These are phyloP conservation scores for Litchi chinensis DNA, from an alignment of 345 rosid genomes.

Conservation along the genomic window DNA sequence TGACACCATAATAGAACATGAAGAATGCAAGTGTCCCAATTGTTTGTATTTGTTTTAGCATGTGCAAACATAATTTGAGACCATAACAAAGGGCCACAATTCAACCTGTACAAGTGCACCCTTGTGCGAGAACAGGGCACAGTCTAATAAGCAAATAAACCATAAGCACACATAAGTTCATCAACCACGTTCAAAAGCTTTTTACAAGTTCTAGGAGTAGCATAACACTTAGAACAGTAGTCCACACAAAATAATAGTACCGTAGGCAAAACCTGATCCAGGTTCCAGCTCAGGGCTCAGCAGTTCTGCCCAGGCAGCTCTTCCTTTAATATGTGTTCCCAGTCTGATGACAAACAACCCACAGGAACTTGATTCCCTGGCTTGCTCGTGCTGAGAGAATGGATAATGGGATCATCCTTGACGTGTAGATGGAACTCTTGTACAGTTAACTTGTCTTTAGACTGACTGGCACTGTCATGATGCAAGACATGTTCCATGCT, in stretches of 20 bases:
- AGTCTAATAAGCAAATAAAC: background rate
- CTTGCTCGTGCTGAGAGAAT: slow-evolving; percentile 4
- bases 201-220: background rate
- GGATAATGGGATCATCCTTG: slow-evolving; percentile 23
- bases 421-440: slow-evolving; percentile 26
- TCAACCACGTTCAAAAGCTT: background rate
- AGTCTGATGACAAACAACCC: slow-evolving; percentile 52
- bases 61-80: background rate
- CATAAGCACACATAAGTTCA: slow-evolving; percentile 4
- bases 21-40: background rate
- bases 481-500: slow-evolving; percentile 11
- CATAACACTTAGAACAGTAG: background rate
- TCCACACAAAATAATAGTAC: background rate
- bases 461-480: background rate
- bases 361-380: slow-evolving; percentile 30
- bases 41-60: background rate
- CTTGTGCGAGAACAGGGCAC: background rate
- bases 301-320: slow-evolving; percentile 38
- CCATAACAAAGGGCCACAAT: background rate
- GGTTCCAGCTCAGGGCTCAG: slow-evolving; percentile 17
- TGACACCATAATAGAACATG: background rate
- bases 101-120: background rate
- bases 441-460: slow-evolving; percentile 17
- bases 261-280: background rate
- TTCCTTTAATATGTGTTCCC: slow-evolving; percentile 77